These are phyloP conservation scores for Calonectria hawksworthii DNA, from an alignment of 2,329 filamentous ascomycete species.

Conservation along the genomic window DNA sequence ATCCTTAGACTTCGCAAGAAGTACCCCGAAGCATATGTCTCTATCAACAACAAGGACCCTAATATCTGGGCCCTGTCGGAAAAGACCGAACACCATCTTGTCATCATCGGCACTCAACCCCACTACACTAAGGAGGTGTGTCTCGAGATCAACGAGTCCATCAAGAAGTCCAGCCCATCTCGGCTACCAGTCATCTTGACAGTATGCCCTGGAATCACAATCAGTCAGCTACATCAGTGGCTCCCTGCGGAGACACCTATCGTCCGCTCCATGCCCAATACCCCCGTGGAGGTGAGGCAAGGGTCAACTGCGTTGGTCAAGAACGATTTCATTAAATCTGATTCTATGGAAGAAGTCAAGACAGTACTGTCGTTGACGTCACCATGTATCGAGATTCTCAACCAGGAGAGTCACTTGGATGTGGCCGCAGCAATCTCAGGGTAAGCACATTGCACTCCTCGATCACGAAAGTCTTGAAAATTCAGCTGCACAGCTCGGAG, in stretches of 20 bases:
- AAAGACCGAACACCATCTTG: neutral
- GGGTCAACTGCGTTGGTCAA: neutral
- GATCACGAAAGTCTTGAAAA: neutral
- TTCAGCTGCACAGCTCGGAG: neutral
- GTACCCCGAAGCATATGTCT: neutral
- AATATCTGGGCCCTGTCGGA: neutral
- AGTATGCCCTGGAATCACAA: conserved; percentile 4
- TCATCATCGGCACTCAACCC: conserved; percentile 4
- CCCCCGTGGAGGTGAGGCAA: neutral
- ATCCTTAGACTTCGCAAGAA: neutral
- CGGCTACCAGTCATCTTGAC: neutral
- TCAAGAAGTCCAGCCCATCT: neutral
- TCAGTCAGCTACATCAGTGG: neutral
- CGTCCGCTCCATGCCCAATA: conserved; percentile 3
- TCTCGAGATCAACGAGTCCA: neutral
- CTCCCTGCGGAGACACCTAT: neutral
- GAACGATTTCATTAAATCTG: neutral
- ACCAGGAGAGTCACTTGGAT: neutral
- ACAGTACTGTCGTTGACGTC: neutral
- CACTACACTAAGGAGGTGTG: conserved; percentile 9
- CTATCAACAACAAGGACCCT: neutral
- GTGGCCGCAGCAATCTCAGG: conserved; percentile 4
- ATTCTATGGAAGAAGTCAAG: neutral
- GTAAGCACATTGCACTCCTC: neutral
- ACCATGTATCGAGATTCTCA: neutral